A percentile compares a stretch with the other conserved stretches of the same genome.
Conservation (phyloP, 192 early-diverging fungal species). For the Umbelopsis vinacea region DNA sequence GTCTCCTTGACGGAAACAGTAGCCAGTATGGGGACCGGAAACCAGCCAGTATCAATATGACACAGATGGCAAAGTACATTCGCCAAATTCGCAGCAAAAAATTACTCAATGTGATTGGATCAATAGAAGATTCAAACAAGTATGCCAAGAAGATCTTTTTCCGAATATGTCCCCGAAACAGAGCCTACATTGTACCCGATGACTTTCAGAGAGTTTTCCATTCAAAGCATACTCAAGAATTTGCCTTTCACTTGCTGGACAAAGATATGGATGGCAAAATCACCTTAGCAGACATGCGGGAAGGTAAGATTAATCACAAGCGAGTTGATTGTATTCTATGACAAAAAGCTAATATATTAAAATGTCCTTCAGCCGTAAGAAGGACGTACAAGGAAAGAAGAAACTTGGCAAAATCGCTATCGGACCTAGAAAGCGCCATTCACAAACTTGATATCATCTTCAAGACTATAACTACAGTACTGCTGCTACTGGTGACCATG, state of each 20-base stretch:
- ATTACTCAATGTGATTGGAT: constrained; percentile 8
- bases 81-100: constrained; percentile 10
- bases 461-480: background rate
- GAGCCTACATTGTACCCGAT: background rate
- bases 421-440: constrained; percentile 1
- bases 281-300: background rate
- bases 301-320: background rate
- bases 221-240: constrained; percentile 9
- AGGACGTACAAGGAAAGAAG: background rate
- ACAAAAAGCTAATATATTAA: background rate
- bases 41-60: background rate
- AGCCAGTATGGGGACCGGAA: constrained; percentile 5
- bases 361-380: background rate
- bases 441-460: constrained; percentile 12
- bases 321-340: too few species aligned
- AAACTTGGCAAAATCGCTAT: constrained; percentile 7
- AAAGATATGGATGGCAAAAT: constrained; percentile 17
- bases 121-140: constrained; percentile 18
- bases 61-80: constrained; percentile 13
- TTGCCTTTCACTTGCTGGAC: background rate
- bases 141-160: constrained; percentile 14
- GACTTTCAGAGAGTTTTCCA: constrained; percentile 10
- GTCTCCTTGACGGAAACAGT: constrained; percentile 1
- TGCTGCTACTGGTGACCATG: background rate
- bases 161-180: background rate